Percentiles rank a stretch among this genome's conserved stretches.
These are phyloP conservation scores for Solanum okadae DNA, from an alignment of 257 asterid species.

Conservation along the genomic window DNA sequence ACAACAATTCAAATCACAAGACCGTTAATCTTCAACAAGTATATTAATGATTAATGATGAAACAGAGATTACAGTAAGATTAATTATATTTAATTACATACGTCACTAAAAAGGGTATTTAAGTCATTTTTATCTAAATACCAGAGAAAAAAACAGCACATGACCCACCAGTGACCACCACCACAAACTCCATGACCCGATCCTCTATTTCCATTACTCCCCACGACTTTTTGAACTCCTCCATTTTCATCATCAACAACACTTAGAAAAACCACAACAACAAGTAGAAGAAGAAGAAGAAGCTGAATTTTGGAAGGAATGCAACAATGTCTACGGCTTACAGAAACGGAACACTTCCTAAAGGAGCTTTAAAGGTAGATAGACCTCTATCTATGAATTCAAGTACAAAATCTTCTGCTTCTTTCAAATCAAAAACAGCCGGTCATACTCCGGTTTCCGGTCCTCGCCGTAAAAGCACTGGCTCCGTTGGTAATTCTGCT, in stretches of 20 bases:
- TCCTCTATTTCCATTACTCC: slow-evolving; percentile 1
- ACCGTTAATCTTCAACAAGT: slow-evolving; percentile 1
- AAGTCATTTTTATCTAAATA: background rate
- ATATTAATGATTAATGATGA: background rate
- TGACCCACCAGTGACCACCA: slow-evolving; percentile 13
- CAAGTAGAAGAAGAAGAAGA: background rate
- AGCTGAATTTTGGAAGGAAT: background rate
- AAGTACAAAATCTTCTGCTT: slow-evolving; percentile 33
- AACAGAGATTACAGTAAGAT: background rate
- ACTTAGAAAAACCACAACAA: background rate
- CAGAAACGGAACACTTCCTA: slow-evolving; percentile 41
- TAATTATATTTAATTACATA: background rate
- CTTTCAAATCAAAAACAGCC: slow-evolving; percentile 33
- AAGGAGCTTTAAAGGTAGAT: slow-evolving; percentile 35
- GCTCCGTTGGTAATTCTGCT: slow-evolving; percentile 12
- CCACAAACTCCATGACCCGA: slow-evolving; percentile 2
- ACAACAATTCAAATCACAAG: background rate
- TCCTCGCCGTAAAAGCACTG: slow-evolving; percentile 43
- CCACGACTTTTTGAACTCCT: slow-evolving; percentile 7
- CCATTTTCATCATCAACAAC: background rate
- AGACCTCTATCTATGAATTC: slow-evolving; percentile 15
- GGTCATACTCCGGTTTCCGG: slow-evolving; percentile 13
- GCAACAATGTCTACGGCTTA: slow-evolving; percentile 31
- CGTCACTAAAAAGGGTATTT: background rate
- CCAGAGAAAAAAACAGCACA: background rate